Conservation (phyloP, 345 rosid genomes). For the Citrus mangshanensis region DNA sequence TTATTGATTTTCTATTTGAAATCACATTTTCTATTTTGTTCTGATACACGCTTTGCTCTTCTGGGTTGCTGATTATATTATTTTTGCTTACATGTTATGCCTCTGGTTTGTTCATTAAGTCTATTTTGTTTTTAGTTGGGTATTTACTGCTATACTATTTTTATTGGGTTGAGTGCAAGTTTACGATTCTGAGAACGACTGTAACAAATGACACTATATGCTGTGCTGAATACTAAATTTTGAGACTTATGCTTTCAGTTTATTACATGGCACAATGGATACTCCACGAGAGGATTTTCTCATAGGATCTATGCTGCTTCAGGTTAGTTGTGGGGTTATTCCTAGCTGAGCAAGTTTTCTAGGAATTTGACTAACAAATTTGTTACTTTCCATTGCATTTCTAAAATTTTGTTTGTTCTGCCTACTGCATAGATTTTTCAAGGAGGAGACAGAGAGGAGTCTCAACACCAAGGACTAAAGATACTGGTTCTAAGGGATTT, state of each 20-base stretch:
- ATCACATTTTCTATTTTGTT: not conserved
- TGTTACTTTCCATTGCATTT: not conserved
- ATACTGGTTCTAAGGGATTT: slow-evolving; percentile 50
- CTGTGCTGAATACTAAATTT: slow-evolving; percentile 1
- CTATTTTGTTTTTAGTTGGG: not conserved
- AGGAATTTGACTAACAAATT: not conserved
- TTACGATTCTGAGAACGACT: not conserved
- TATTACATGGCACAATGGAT: slow-evolving; percentile 36
- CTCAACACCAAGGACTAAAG: slow-evolving; percentile 44
- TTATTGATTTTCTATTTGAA: slow-evolving; percentile 1
- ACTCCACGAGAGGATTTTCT: slow-evolving; percentile 34
- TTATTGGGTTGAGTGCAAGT: slow-evolving; percentile 4
- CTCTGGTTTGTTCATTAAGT: not conserved
- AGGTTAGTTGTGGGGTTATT: slow-evolving; percentile 34
- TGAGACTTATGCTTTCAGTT: slow-evolving; percentile 41
- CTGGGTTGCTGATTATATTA: not conserved
- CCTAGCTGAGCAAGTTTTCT: not conserved
- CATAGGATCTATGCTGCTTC: slow-evolving; percentile 54
- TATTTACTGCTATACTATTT: not conserved
- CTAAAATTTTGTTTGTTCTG: not conserved
- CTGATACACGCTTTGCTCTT: not conserved
- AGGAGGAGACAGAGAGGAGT: slow-evolving; percentile 53
- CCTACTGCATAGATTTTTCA: slow-evolving; percentile 56
- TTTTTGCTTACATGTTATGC: not conserved
- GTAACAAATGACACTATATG: not conserved